A percentile compares a stretch with the other conserved stretches of the same genome.
phyloP scores from a whole-genome alignment of 805 yeast species.

The Clavispora santaluciae region DNA sequence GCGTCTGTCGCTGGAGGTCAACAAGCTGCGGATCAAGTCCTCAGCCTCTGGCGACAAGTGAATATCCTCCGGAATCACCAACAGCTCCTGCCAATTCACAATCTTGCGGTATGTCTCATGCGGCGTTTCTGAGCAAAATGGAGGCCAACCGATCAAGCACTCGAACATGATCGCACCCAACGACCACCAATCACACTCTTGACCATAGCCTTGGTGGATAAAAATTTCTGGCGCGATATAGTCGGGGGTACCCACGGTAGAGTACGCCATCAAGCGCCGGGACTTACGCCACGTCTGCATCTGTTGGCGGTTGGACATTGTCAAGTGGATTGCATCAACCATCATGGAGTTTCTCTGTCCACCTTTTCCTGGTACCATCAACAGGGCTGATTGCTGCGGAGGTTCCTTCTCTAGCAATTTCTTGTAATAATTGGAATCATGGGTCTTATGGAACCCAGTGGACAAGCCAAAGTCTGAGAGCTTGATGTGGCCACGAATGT shows the following conservation, averaged over 20 bases:
- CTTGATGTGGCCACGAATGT: conserved; percentile 67
- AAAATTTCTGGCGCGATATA: conserved; percentile 95
- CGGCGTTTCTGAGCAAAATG: conserved; percentile 91
- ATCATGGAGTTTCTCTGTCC: conserved; percentile 64
- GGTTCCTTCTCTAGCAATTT: conserved; percentile 70
- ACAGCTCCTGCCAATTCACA: conserved; percentile 83
- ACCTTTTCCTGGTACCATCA: conserved; percentile 15
- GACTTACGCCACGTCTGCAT: conserved; percentile 96
- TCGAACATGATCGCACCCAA: conserved; percentile 95
- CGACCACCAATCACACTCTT: conserved; percentile 98
- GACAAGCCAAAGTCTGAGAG: conserved; percentile 74
- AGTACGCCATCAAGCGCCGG: conserved; percentile 88
- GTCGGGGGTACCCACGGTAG: conserved; percentile 96
- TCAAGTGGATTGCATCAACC: conserved; percentile 92
- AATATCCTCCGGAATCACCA: conserved; percentile 86
- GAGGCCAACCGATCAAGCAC: conserved; percentile 96
- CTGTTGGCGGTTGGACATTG: conserved; percentile 92
- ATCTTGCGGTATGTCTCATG: conserved; percentile 91
- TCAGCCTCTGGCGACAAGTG: conserved; percentile 87
- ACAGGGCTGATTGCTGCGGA: conserved; percentile 27
- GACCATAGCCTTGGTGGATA: conserved; percentile 90
- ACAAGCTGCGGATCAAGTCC: conserved; percentile 71
- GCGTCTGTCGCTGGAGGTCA: conserved; percentile 75
- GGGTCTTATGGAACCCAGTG: conserved; percentile 92
- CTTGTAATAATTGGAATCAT: conserved; percentile 81